Conservation (phyloP, 371 early-diverging fungal genomes). For the Cokeromyces recurvatus region DNA sequence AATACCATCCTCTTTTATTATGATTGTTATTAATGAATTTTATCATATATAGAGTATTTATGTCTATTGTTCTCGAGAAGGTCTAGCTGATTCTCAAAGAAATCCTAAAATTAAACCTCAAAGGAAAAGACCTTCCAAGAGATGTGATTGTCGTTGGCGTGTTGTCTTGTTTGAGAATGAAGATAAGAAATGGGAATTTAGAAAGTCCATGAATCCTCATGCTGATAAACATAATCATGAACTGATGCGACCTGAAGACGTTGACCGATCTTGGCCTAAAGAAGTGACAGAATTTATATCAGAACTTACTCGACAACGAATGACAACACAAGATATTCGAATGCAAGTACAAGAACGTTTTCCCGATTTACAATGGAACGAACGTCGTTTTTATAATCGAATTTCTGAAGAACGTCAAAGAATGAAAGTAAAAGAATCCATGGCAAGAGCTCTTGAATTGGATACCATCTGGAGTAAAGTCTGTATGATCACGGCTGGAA, state of each 20-base stretch:
- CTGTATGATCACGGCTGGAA: constrained; percentile 36
- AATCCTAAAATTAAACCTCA: constrained; percentile 53
- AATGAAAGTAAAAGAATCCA: constrained; percentile 47
- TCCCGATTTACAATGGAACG: constrained; percentile 58
- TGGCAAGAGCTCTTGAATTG: constrained; percentile 36
- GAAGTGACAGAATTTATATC: constrained; percentile 50
- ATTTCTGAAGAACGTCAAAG: constrained; percentile 58
- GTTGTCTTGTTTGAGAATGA: constrained; percentile 51
- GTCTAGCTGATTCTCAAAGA: constrained; percentile 55
- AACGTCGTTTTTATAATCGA: constrained; percentile 60
- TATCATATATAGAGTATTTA: constrained; percentile 46
- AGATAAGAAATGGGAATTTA: constrained; percentile 49
- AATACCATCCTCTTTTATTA: not conserved
- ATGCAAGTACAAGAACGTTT: constrained; percentile 48
- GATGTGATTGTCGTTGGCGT: constrained; percentile 64
- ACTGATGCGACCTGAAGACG: constrained; percentile 50
- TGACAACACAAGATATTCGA: constrained; percentile 53
- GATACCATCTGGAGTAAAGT: constrained; percentile 29
- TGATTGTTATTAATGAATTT: not conserved
- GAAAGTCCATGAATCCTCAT: constrained; percentile 57
- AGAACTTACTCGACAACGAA: constrained; percentile 40
- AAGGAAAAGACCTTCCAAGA: constrained; percentile 55
- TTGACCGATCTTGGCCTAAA: constrained; percentile 57
- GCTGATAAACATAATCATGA: constrained; percentile 57
- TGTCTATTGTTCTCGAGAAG: constrained; percentile 63